Base-by-base conservation (phyloP, 352 stramenopile genomes). In the Globisporangium carolinianum region DNA sequence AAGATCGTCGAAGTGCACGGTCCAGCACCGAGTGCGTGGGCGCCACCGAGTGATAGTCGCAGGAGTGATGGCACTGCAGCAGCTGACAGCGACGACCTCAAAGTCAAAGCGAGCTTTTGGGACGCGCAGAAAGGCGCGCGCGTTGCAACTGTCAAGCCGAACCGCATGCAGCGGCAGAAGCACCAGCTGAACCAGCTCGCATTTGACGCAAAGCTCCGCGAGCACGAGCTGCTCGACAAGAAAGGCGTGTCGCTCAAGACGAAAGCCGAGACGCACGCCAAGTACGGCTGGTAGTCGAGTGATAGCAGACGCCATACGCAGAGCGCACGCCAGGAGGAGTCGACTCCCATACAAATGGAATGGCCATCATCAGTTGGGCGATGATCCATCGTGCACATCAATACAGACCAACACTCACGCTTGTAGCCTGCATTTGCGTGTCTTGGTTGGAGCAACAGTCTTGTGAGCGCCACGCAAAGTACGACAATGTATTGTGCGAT, bases 101-200 rank as follows among this genome's bases (percentile, higher is more conserved):
- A 85, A 61, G 66, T 90, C 51, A 69, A 77, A 53, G 76, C 80
- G n/a, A 87, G 70, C 55, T 90, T 90, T 63, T 90, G 77, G 77
- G 88, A 80, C 61, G 65, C 80, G 36, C 73, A 75, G 54, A 65
- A 71, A 1, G 80, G 80, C 49, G 70, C 60, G 1, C 75, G 53
- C 14, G 77, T 90, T 24, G 61, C 80, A 17, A 75, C 75, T 4
- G 65, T 68, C 37, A 90, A 90, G 56, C 80, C 80, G 17, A 90
- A 69, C 62, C 78, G 82, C 24, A 66, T 91, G 59, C 82, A 91
- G 59, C 65, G 82, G 58, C 79, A 89, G 58, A 88, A 86, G 65
- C 82, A 91, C 57, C 82, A 91, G 60, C 69, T 91, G 50, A 91
- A 91, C 65, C 82, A 91, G 60, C 73, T 91, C 17, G 80, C 82